Percentiles rank a stretch among this genome's conserved stretches.
These are phyloP conservation scores for Pulveroboletus sp. DNA, from an alignment of 1,284 basidiomycete species.

Conservation along the genomic window DNA sequence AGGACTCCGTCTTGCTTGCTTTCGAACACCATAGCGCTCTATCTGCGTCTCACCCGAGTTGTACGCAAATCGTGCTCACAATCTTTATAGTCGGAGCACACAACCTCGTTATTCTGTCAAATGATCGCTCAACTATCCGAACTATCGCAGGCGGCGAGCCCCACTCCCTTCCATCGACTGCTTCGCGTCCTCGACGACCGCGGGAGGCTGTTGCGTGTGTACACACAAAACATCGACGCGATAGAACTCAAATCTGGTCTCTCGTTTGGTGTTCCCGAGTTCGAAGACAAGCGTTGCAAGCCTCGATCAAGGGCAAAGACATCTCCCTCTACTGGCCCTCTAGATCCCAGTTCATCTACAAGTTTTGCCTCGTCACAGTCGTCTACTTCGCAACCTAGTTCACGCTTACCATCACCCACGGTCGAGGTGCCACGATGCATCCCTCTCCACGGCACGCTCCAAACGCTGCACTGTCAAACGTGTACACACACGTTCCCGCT, in stretches of 20 bases:
- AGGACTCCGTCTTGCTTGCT: background rate
- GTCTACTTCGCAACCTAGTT: conserved; percentile 27
- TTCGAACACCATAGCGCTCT: background rate
- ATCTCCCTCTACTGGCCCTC: conserved; percentile 17
- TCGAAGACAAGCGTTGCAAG: conserved; percentile 54
- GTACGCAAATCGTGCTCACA: conserved; percentile 19
- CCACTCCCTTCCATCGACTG: conserved; percentile 82
- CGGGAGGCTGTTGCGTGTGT: conserved; percentile 82
- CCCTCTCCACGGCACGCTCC: conserved; percentile 87
- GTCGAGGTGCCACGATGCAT: conserved; percentile 75
- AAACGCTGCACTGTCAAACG: conserved; percentile 77
- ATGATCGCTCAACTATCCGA: conserved; percentile 85
- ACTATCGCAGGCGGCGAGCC: conserved; percentile 71
- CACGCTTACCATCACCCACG: conserved; percentile 45
- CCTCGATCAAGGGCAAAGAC: conserved; percentile 46
- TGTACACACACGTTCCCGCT: conserved; percentile 77
- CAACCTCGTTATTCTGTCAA: conserved; percentile 80
- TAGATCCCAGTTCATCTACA: conserved; percentile 17
- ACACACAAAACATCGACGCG: conserved; percentile 95
- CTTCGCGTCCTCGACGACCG: conserved; percentile 77
- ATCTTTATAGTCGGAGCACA: conserved; percentile 61
- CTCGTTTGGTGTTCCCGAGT: conserved; percentile 71
- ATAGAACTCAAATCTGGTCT: conserved; percentile 86
- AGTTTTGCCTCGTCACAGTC: conserved; percentile 22
- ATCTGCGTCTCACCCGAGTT: conserved; percentile 2